phyloP scores from a whole-genome alignment of 345 rosid genomes.

The Eucalyptus tenuipes region DNA sequence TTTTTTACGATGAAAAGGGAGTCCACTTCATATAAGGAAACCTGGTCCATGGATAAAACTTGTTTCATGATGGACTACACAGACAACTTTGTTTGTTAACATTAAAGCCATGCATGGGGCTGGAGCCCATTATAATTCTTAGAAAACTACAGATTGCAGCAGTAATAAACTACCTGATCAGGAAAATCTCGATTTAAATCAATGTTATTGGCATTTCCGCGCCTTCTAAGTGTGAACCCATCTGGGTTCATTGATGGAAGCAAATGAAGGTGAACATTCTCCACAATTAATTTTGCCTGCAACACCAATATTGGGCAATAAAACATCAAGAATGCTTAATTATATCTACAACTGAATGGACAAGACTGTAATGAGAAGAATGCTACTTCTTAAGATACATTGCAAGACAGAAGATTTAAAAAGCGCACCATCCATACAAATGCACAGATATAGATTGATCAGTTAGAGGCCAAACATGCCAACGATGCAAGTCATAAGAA shows the following conservation, averaged over 20 bases:
- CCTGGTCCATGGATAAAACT: background rate
- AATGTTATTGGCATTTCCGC: slow-evolving; percentile 75
- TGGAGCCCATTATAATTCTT: background rate
- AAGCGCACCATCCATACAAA: background rate
- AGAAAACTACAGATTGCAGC: background rate
- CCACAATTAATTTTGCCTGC: slow-evolving; percentile 69
- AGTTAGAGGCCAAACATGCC: background rate
- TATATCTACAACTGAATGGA: background rate
- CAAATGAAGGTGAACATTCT: slow-evolving; percentile 84
- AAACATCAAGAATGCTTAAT: background rate
- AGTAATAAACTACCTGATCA: slow-evolving; percentile 59
- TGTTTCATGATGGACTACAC: background rate
- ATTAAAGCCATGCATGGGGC: background rate
- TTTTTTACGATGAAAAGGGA: background rate
- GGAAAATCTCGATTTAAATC: slow-evolving; percentile 97
- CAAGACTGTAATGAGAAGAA: background rate
- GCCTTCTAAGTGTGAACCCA: slow-evolving; percentile 59
- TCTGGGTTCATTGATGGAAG: slow-evolving; percentile 96
- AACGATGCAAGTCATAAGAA: background rate
- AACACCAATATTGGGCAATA: background rate
- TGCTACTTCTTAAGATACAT: background rate
- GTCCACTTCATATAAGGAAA: background rate
- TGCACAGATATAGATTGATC: background rate
- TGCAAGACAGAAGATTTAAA: background rate
- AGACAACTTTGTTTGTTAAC: background rate